Evolutionary conservation across 2,329 filamentous ascomycete species (phyloP), one percentile per base, ranked within the genome.

Genomic region (Botrytis deweyae): DNA sequence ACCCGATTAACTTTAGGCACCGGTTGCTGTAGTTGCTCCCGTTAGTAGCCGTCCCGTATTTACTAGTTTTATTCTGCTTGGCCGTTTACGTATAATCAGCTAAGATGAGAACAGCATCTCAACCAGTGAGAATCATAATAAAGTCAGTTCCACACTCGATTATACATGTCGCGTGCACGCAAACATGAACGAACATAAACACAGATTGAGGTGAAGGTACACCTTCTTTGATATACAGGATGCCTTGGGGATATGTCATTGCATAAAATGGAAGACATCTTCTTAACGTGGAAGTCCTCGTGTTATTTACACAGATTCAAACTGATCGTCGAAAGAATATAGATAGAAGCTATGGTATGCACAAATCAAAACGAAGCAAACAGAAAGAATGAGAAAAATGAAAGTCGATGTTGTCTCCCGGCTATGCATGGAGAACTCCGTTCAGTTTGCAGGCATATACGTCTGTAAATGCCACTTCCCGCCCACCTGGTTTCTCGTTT

Each of bases 71-170:
- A 33, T 4, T 38, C 3, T 8, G 8, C 12, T 2, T 7, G 25
- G 7, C 14, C 25, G 12, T 55, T 14, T 29, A 29, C 4, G n/a
- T 36, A 25, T 22, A 38, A 10, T 0, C 3, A n/a, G 22, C 20
- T 33, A 12, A 20, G 22, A 42, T 3, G 5, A 29, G 38, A 20
- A 42, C 1, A 25, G n/a, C 6, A 33, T n/a, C 29, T 20, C 9
- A 18, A 20, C 29, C 20, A 33, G 20, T 4, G 3, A 46, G 4
- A 46, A 0, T 2, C 9, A 6, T 49, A 2, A 7, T 12, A 5
- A 4, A 36, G 29, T 25, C 1, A 18, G 1, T 66, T 38, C 3
- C 3, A 44, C 5, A 46, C 9, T 46, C 18, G 12, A 36, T n/a
- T 38, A 36, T 4, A 14, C 7, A 49, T 25, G 38, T 29, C 7